These are phyloP conservation scores for Hypoxylon fragiforme DNA, from an alignment of 495 filamentous ascomycete genomes.

Conservation along the genomic window DNA sequence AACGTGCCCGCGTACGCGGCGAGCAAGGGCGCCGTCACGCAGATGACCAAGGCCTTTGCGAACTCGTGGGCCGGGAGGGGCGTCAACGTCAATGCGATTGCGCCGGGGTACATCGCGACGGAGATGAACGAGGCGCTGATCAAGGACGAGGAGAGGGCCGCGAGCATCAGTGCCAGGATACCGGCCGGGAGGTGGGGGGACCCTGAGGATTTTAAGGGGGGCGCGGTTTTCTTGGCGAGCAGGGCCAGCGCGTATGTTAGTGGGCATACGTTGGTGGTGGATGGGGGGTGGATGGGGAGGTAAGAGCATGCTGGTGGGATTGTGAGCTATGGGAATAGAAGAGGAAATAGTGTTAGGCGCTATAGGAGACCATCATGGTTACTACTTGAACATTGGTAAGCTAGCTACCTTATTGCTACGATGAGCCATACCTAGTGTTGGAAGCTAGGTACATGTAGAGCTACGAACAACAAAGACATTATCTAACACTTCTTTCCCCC, in stretches of 20 bases:
- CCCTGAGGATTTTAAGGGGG: conserved; percentile 89
- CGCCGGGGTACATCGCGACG: conserved; percentile 81
- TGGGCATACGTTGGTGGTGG: conserved; percentile 79
- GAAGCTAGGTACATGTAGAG: no score
- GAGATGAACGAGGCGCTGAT: conserved; percentile 91
- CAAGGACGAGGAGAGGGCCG: conserved; percentile 66
- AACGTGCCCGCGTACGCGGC: conserved; percentile 92
- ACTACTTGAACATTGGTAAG: no score
- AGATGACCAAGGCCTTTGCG: conserved; percentile 83
- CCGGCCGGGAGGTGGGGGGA: conserved; percentile 85
- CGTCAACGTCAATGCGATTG: conserved; percentile 79
- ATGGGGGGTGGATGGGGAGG: conserved; percentile 94
- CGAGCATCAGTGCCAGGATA: conserved; percentile 78
- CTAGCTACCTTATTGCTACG: no score
- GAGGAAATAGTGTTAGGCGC: no score
- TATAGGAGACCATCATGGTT: no score
- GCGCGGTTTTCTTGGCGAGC: conserved; percentile 76
- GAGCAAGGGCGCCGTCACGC: conserved; percentile 81
- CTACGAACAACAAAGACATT: no score
- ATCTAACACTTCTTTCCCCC: no score
- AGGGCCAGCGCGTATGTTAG: conserved; percentile 77
- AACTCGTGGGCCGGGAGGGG: conserved; percentile 85
- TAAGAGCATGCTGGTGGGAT: no score
- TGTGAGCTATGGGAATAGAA: no score
- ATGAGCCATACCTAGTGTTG: no score